Percentiles rank a stretch among this genome's conserved stretches.
Evolutionary conservation across 2,329 filamentous ascomycete species (phyloP).

Genomic region (Talaromyces rugulosus): DNA sequence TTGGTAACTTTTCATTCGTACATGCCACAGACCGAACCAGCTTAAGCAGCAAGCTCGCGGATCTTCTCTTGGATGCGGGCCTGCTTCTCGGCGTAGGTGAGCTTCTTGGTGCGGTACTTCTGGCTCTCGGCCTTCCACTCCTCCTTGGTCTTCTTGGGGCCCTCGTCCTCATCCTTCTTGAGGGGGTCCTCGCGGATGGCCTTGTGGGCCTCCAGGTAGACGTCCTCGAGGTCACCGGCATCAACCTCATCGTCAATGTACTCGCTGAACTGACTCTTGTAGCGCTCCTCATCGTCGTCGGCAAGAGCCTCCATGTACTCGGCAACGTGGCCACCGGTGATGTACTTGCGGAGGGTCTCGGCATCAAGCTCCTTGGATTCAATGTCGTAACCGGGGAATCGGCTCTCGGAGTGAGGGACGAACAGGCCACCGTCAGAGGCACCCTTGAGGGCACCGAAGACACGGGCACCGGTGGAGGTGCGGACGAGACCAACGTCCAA

Average conservation of each 20-base stretch:
- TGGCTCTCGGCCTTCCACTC: constrained; percentile 93
- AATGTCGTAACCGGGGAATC: constrained; percentile 97
- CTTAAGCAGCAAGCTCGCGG: constrained; percentile 60
- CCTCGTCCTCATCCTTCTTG: constrained; percentile 77
- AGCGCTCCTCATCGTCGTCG: constrained; percentile 99
- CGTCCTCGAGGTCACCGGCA: constrained; percentile 93
- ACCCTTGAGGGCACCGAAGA: constrained; percentile 99
- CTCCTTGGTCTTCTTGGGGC: constrained; percentile 91
- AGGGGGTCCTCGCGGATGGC: constrained; percentile 96
- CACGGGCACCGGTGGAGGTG: constrained; percentile 95
- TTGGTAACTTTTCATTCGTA: background rate
- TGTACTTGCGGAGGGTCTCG: constrained; percentile 98
- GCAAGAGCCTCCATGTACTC: constrained; percentile 99
- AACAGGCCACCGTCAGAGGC: constrained; percentile 96
- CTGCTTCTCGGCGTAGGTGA: constrained; percentile 77
- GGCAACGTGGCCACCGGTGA: constrained; percentile 95
- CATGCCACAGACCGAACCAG: constrained; percentile 8
- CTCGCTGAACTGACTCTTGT: constrained; percentile 95
- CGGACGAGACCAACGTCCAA: constrained; percentile 96
- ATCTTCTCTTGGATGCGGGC: constrained; percentile 87
- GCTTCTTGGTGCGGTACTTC: constrained; percentile 78
- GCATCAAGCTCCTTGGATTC: constrained; percentile 97
- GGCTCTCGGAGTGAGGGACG: constrained; percentile 98
- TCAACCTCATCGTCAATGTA: constrained; percentile 97
- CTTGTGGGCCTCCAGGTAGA: constrained; percentile 92